Percentiles rank a stretch among this genome's conserved stretches.
These are phyloP conservation scores for Globisporangium solare DNA, from an alignment of 352 stramenopile genomes.

Conservation along the genomic window DNA sequence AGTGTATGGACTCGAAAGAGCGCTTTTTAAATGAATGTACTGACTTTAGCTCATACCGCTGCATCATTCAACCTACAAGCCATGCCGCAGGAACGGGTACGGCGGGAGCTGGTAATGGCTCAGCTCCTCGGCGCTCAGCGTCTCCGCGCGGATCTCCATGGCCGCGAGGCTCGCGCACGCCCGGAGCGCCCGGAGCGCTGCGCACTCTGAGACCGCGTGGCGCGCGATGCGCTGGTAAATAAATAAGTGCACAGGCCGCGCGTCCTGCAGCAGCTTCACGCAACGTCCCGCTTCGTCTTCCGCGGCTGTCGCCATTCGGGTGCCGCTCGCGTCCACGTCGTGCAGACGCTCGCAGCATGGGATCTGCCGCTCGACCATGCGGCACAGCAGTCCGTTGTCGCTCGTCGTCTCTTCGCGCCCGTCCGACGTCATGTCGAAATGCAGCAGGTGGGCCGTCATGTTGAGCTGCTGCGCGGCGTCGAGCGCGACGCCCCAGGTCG, in stretches of 20 bases:
- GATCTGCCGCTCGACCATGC: constrained; percentile 29
- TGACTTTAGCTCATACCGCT: no score
- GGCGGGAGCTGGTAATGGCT: constrained; percentile 30
- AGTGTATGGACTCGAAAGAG: no score
- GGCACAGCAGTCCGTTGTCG: constrained; percentile 31
- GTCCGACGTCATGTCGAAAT: constrained; percentile 34
- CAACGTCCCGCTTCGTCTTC: constrained; percentile 12
- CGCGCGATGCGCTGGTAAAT: constrained; percentile 29
- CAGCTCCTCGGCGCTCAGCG: constrained; percentile 19
- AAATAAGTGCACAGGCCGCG: constrained; percentile 26
- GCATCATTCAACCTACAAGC: no score
- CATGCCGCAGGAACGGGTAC: constrained; percentile 23
- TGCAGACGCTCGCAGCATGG: constrained; percentile 28
- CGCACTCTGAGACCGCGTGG: constrained; percentile 25
- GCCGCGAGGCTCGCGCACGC: constrained; percentile 25
- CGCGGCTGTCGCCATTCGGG: background rate
- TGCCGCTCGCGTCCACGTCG: constrained; percentile 3
- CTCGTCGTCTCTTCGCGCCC: constrained; percentile 24
- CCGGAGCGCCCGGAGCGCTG: constrained; percentile 15
- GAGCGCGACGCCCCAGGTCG: constrained; percentile 21
- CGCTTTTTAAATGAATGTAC: no score
- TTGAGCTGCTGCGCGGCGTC: constrained; percentile 28
- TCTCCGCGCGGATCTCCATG: constrained; percentile 7
- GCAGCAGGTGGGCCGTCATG: constrained; percentile 34
- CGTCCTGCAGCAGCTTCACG: constrained; percentile 22